Conservation (phyloP, 306 rosid species). For the Rosa chinensis region DNA sequence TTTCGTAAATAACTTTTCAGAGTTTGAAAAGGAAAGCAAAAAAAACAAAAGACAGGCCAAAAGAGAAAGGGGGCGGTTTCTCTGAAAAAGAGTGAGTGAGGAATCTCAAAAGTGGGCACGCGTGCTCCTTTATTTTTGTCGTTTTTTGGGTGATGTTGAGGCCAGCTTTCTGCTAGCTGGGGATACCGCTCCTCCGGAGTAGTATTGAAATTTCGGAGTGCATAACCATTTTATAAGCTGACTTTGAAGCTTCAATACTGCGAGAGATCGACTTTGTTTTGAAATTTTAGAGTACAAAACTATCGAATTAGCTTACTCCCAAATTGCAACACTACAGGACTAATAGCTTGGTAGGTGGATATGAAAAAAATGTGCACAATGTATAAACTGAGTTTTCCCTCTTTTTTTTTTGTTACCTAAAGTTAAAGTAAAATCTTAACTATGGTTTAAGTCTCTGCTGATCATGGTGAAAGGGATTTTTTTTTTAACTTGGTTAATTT, state of each 20-base stretch:
- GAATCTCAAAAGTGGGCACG: conserved; percentile 81
- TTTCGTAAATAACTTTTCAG: background rate
- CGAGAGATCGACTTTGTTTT: too few relatives aligned
- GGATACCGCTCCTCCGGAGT: background rate
- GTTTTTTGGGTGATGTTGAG: conserved; percentile 44
- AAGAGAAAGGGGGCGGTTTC: background rate
- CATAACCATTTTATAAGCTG: too few relatives aligned
- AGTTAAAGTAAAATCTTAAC: too few relatives aligned
- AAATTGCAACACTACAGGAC: too few relatives aligned
- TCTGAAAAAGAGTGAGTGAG: conserved; percentile 21
- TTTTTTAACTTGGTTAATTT: background rate
- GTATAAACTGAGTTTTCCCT: too few relatives aligned
- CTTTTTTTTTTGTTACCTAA: too few relatives aligned
- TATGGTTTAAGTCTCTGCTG: background rate
- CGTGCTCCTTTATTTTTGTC: conserved; percentile 81
- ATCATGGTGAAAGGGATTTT: background rate
- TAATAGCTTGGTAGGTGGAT: too few relatives aligned
- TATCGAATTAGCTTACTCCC: too few relatives aligned
- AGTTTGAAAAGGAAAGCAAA: conserved; percentile 8
- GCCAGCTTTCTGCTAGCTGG: background rate
- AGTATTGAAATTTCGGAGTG: background rate
- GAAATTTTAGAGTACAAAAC: too few relatives aligned
- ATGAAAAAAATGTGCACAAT: too few relatives aligned
- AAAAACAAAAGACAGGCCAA: conserved; percentile 8
- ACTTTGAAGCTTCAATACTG: background rate